Evolutionary conservation across 805 yeast species (phyloP).

Genomic region (Yamadazyma olivae): DNA sequence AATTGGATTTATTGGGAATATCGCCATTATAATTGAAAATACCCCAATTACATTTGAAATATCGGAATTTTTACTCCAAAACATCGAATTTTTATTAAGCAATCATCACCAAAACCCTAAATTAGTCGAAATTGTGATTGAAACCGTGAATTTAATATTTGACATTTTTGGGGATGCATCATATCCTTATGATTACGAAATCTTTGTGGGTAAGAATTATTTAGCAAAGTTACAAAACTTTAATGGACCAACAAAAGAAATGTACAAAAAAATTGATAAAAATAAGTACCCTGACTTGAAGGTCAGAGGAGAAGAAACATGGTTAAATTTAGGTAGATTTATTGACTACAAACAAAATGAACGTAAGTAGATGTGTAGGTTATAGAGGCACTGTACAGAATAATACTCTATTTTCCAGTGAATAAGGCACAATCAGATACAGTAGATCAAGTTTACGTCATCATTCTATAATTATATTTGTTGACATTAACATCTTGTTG

Average conservation of each 20-base stretch:
- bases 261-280: conserved; percentile 28
- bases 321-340: conserved; percentile 67
- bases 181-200: conserved; percentile 62
- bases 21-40: conserved; percentile 47
- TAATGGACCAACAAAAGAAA: conserved; percentile 15
- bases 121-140: conserved; percentile 46
- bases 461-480: too few species aligned
- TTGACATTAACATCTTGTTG: too few species aligned
- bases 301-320: conserved; percentile 62
- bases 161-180: conserved; percentile 77
- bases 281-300: conserved; percentile 57
- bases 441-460: too few species aligned
- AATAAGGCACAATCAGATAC: too few species aligned
- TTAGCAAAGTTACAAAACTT: conserved; percentile 27
- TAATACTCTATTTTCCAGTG: too few species aligned
- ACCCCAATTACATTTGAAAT: conserved; percentile 42
- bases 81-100: conserved; percentile 10
- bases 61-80: conserved; percentile 42
- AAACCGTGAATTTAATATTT: conserved; percentile 62
- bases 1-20: conserved; percentile 51
- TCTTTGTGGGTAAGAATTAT: conserved; percentile 58
- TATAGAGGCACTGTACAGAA: too few species aligned
- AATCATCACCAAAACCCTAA: conserved; percentile 19
- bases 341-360: conserved; percentile 62
- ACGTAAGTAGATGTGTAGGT: conserved; percentile 2